Base-by-base conservation (phyloP, 2,329 filamentous ascomycete species). In the Leptodontidium sp. region DNA sequence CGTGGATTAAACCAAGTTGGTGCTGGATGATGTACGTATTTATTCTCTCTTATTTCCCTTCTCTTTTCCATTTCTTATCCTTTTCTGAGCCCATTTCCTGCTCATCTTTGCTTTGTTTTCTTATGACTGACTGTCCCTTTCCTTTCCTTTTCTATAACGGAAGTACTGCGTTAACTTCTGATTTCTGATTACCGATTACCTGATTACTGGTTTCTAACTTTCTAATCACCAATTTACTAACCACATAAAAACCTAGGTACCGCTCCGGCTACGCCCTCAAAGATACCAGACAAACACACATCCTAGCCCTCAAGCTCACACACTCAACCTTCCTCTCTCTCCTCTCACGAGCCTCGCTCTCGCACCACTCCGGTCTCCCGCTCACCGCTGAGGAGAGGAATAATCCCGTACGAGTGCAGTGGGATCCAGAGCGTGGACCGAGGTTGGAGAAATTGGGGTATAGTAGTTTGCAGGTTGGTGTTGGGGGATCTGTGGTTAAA, bases 1-100 rank as follows among this genome's bases (percentile, higher is more conserved):
- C 88, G 4, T 90, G 88, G 88, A 84, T 90, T 72, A 90, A 90
- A 74, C 87, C 87, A 0, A 86, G 83, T 68, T 90, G 87, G 84
- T 80, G 81, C 58, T 90, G 88, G 88, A 88, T 89, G 84, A 84
- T 89, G 78, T 57, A 24, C 21, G 21, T 21, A 21, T 21, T 21
- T 6, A 29, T 57, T 21, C 17, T 21, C 17, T 4, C 29, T 21
- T 21, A 6, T 21, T 38, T 21, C 21, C 24, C 26, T 11, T 38
- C 32, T 11, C 14, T 38, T 21, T 29, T 32, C 14, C 14, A 12
- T 57, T 4, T 38, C 52, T 21, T 21, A 1, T 21, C 21, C 21
- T 21, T 21, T 1, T 21, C 21, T 21, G 21, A 21, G 21, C 21
- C 21, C 21, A 21, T 21, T 21, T 21, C 21, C 21, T 21, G 21